phyloP scores from a whole-genome alignment of 352 stramenopile species.

The Paralagenidium karlingii region DNA sequence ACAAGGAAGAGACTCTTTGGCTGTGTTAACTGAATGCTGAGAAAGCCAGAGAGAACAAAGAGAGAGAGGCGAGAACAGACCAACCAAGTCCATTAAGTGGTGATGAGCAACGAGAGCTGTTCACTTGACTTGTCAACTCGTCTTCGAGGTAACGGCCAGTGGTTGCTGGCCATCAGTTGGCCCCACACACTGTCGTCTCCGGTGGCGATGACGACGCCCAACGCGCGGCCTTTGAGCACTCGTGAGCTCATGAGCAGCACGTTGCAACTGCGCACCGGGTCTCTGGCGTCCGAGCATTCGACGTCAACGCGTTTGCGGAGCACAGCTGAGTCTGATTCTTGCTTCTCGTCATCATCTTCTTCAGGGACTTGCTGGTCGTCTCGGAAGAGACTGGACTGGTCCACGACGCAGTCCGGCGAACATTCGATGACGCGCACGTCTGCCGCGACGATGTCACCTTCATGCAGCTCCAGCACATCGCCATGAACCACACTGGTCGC shows the following conservation, averaged over 20 bases:
- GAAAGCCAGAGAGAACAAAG: no score
- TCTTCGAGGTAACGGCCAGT: constrained; percentile 22
- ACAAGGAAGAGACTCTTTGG: no score
- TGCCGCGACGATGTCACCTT: constrained; percentile 81
- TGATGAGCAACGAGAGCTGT: no score
- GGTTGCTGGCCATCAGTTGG: constrained; percentile 32
- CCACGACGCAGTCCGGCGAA: constrained; percentile 60
- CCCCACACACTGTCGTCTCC: constrained; percentile 65
- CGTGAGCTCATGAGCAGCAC: constrained; percentile 56
- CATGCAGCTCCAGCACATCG: constrained; percentile 87
- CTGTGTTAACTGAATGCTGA: no score
- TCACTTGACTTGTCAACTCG: no score
- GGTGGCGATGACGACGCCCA: constrained; percentile 61
- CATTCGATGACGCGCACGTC: constrained; percentile 78
- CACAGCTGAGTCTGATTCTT: background rate
- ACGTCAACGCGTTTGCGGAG: constrained; percentile 19
- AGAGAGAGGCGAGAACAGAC: no score
- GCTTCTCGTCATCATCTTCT: constrained; percentile 3
- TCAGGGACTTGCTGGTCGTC: constrained; percentile 21
- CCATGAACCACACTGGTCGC: constrained; percentile 81
- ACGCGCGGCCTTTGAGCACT: constrained; percentile 30
- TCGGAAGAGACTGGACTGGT: constrained; percentile 33
- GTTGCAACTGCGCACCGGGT: constrained; percentile 33
- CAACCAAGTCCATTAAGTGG: no score
- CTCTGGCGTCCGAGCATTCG: constrained; percentile 5